phyloP scores from a whole-genome alignment of 1,139 yeast species.

The Arxiozyma bovina region DNA sequence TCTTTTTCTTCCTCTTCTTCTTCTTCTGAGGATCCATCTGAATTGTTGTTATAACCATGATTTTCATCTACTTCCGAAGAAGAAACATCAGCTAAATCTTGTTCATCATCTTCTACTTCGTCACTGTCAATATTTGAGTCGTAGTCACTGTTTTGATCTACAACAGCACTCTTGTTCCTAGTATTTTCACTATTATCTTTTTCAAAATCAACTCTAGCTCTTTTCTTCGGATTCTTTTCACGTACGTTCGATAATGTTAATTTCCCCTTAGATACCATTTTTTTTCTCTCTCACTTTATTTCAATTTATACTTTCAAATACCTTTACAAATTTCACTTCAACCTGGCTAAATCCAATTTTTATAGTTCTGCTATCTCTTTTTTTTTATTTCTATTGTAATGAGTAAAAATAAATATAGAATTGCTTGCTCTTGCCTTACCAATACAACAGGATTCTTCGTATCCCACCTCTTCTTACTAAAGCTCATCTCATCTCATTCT shows the following conservation, averaged over 20 bases:
- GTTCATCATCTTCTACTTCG: conserved; percentile 13
- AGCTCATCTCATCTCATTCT: no score
- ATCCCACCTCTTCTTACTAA: no score
- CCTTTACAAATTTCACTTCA: background rate
- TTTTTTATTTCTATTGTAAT: no score
- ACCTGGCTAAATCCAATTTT: background rate
- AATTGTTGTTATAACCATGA: conserved; percentile 10
- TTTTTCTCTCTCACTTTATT: background rate
- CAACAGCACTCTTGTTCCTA: background rate
- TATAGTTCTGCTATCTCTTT: background rate
- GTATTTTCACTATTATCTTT: background rate
- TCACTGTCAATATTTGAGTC: background rate
- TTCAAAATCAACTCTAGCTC: conserved; percentile 3
- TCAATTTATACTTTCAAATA: no score
- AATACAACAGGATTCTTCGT: no score
- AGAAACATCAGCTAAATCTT: conserved; percentile 11
- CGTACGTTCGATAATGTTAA: background rate
- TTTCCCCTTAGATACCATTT: conserved; percentile 1
- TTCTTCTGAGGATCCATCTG: conserved; percentile 18
- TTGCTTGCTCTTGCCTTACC: no score
- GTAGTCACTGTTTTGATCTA: background rate
- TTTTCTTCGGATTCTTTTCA: background rate
- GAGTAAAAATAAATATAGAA: no score
- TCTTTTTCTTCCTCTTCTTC: conserved; percentile 29
- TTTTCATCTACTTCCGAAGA: conserved; percentile 10